These are phyloP conservation scores for Pneumocystis murina DNA, from an alignment of 1,139 yeast species.

Conservation along the genomic window DNA sequence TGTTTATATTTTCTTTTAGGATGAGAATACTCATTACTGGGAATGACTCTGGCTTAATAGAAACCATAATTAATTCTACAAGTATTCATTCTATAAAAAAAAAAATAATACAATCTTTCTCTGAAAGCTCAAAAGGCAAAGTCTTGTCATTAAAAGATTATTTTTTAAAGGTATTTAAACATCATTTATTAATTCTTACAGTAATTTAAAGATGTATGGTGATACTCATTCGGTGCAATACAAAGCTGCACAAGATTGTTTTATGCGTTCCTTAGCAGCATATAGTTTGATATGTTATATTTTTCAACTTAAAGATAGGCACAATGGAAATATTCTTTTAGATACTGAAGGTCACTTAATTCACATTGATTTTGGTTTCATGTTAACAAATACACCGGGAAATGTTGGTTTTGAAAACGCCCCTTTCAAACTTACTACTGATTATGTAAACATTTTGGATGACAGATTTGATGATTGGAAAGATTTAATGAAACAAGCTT, in stretches of 20 bases:
- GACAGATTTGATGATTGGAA: conserved; percentile 45
- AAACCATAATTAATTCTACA: conserved; percentile 85
- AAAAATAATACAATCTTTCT: conserved; percentile 63
- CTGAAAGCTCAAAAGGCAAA: conserved; percentile 49
- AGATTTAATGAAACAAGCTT: conserved; percentile 51
- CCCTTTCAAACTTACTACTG: conserved; percentile 80
- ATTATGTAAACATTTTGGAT: conserved; percentile 75
- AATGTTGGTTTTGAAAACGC: conserved; percentile 95
- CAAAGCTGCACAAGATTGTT: conserved; percentile 63
- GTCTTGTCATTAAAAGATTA: conserved; percentile 66
- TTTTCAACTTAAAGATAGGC: conserved; percentile 85
- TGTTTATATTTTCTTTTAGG: conserved; percentile 25
- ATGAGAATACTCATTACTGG: conserved; percentile 88
- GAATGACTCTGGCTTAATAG: conserved; percentile 80
- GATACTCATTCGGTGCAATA: conserved; percentile 35
- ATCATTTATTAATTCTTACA: background rate
- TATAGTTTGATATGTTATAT: conserved; percentile 80
- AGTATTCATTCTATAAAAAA: conserved; percentile 89
- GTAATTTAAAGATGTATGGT: conserved; percentile 29
- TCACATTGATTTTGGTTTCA: conserved; percentile 90
- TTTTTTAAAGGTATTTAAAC: conserved; percentile 42
- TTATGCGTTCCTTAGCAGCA: conserved; percentile 72
- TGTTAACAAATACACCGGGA: conserved; percentile 87
- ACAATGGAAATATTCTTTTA: conserved; percentile 87
- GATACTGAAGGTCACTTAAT: conserved; percentile 90